Conservation (phyloP, 2,329 filamentous ascomycete genomes). For the Dothistroma pini region DNA sequence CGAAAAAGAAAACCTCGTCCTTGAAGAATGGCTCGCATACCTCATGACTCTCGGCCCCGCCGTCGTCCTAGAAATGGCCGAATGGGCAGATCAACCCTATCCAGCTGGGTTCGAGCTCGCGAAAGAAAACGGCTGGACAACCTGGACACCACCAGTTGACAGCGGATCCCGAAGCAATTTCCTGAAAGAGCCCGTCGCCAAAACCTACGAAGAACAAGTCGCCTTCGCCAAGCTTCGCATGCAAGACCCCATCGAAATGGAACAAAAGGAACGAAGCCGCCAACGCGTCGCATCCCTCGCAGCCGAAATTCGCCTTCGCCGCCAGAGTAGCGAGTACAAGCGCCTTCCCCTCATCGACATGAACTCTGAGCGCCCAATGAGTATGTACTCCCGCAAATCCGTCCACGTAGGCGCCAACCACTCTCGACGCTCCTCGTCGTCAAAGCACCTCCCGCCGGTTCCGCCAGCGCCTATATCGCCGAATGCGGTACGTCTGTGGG, state of each 20-base stretch:
- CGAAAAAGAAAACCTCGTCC: conserved; percentile 50
- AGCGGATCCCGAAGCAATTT: conserved; percentile 52
- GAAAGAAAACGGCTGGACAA: conserved; percentile 52
- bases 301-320: conserved; percentile 40
- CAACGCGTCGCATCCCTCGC: conserved; percentile 43
- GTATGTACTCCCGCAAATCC: conserved; percentile 25
- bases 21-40: conserved; percentile 61
- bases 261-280: conserved; percentile 39
- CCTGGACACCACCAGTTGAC: conserved; percentile 50
- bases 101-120: conserved; percentile 52
- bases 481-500: conserved; percentile 4
- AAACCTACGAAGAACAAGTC: conserved; percentile 55
- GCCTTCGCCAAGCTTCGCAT: conserved; percentile 27
- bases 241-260: conserved; percentile 36
- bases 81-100: conserved; percentile 36
- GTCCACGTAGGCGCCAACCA: conserved; percentile 8
- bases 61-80: conserved; percentile 52
- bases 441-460: background rate
- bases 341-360: conserved; percentile 39
- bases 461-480: background rate
- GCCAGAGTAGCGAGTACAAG: conserved; percentile 36
- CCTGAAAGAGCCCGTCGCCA: conserved; percentile 58
- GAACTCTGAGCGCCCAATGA: conserved; percentile 37
- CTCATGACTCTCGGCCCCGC: conserved; percentile 57
- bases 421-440: background rate